Evolutionary conservation across 1,139 yeast genomes (phyloP), one percentile per base, ranked within the genome.

Genomic region (Hansenula sp.): DNA sequence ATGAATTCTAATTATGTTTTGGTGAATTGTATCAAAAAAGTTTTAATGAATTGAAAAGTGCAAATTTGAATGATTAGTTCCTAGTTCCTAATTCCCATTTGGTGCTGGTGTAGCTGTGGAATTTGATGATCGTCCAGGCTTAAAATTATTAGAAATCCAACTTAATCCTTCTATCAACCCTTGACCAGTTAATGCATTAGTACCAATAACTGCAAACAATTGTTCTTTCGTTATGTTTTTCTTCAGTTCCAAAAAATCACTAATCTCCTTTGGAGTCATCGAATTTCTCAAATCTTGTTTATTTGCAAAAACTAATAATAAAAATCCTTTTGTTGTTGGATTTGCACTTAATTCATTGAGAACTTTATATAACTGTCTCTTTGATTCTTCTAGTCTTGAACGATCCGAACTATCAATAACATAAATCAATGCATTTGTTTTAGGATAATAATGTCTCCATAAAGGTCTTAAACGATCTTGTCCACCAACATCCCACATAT

Each of bases 401-500:
- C 68, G 66, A 65, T 89, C 96, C 13, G 85, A 77, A 6, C 91
- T 79, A 64, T 91, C 98, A 46, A 91, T 86, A 43, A 91, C 97
- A 63, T 87, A 91, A 46, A 91, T 88, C 49, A 91, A 74, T n/a
- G 96, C 96, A 59, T 89, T 87, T 4, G 97, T 88, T 28, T 96
- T 96, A 12, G 96, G 87, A 66, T 85, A 89, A 66, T 90, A 91
- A 62, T 90, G 96, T 65, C 97, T 80, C 97, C 98, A 90, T 43
- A 90, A 72, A 0, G 96, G 96, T 59, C 96, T 76, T 54, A 88
- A 79, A 63, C 95, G 74, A 58, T 88, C 95, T 68, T 89, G 96
- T 63, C 96, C 97, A 68, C 96, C 97, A 47, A 94, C 94, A 65
- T 90, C 97, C 97, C 97, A 91, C 54, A 93, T 94, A 50, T 93